Evolutionary conservation across 176 grass and related monocot species (phyloP).

Genomic region (Melocanna baccifera): DNA sequence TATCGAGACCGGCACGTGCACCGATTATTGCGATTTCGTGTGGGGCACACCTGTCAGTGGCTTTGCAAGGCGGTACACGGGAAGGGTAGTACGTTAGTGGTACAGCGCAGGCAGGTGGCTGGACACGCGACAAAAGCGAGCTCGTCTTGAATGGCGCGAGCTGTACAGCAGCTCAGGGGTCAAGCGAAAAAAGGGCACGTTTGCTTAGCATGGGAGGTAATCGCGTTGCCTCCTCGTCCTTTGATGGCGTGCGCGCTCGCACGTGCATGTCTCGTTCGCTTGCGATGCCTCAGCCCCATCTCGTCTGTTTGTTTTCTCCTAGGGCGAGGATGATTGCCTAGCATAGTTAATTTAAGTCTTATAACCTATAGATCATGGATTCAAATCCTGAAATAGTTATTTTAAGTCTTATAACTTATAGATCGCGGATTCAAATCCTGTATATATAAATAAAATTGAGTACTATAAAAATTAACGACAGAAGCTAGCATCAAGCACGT

Average conservation of each 20-base stretch:
- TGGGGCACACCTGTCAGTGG: not conserved
- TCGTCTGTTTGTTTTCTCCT: not conserved
- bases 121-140: not conserved
- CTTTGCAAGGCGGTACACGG: not conserved
- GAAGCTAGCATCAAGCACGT: not conserved
- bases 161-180: not conserved
- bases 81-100: not conserved
- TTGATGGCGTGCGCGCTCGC: too few species aligned
- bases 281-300: too few species aligned
- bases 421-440: too few species aligned
- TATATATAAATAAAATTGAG: too few species aligned
- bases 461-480: not conserved
- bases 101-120: not conserved
- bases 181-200: not conserved
- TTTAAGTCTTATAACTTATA: too few species aligned
- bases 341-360: too few species aligned
- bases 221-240: not conserved
- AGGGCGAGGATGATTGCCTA: too few species aligned
- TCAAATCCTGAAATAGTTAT: too few species aligned
- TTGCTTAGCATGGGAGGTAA: conserved; percentile 66
- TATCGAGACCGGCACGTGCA: too few species aligned
- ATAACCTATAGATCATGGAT: too few species aligned
- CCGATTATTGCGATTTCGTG: not conserved
- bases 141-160: not conserved
- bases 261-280: not conserved